Conservation (phyloP, 805 yeast species). For the Kregervanrija delftensis region DNA sequence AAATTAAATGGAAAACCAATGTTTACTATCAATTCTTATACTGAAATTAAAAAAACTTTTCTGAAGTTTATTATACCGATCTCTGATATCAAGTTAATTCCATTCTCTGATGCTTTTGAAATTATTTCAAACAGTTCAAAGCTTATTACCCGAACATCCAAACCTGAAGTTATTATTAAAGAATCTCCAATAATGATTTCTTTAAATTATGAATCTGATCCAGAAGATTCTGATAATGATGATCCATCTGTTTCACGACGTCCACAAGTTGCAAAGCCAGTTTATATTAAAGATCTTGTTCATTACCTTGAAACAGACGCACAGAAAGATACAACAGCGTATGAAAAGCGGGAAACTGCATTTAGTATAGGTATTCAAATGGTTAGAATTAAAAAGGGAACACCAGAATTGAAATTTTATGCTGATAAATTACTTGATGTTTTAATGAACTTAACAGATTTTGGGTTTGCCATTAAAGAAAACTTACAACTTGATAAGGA, state of each 20-base stretch:
- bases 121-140: too few species aligned
- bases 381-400: slow-evolving; percentile 58
- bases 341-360: slow-evolving; percentile 43
- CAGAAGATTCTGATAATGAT: slow-evolving; percentile 43
- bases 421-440: slow-evolving; percentile 45
- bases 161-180: background rate
- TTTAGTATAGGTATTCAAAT: slow-evolving; percentile 49
- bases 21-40: slow-evolving; percentile 23
- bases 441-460: slow-evolving; percentile 48
- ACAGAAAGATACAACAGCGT: slow-evolving; percentile 38
- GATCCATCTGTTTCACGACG: slow-evolving; percentile 33
- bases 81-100: too few species aligned
- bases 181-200: slow-evolving; percentile 8
- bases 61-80: slow-evolving; percentile 1
- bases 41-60: slow-evolving; percentile 13
- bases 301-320: slow-evolving; percentile 43
- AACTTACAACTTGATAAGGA: slow-evolving; percentile 1
- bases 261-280: slow-evolving; percentile 39
- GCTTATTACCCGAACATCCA: too few species aligned
- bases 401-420: slow-evolving; percentile 55
- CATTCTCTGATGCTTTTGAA: too few species aligned
- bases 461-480: slow-evolving; percentile 10
- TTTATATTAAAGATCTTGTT: slow-evolving; percentile 69
- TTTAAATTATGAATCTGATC: slow-evolving; percentile 22
- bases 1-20: slow-evolving; percentile 24